Evolutionary conservation across 2,329 filamentous ascomycete genomes (phyloP).

Genomic region (Xylariales sp.): DNA sequence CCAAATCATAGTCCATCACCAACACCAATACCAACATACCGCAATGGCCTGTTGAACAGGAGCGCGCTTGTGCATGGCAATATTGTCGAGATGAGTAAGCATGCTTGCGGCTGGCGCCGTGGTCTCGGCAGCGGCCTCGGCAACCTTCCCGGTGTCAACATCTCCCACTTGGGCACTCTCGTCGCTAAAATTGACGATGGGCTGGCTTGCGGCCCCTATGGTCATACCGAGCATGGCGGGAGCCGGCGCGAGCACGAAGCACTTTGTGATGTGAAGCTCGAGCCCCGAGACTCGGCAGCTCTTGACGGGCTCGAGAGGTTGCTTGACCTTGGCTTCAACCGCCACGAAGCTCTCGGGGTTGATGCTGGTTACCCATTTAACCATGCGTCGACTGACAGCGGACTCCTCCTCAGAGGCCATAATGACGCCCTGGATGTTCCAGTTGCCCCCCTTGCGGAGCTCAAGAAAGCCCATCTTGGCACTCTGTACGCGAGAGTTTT

Average conservation of each 20-base stretch:
- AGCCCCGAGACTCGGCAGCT: conserved; percentile 74
- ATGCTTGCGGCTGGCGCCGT: conserved; percentile 69
- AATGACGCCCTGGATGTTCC: conserved; percentile 79
- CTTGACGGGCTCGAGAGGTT: conserved; percentile 82
- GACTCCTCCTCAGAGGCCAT: conserved; percentile 61
- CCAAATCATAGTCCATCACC: conserved; percentile 5
- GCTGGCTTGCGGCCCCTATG: conserved; percentile 49
- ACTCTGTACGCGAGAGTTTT: conserved; percentile 82
- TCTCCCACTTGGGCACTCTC: conserved; percentile 39
- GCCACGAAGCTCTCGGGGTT: conserved; percentile 77
- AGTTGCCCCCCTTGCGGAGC: conserved; percentile 68
- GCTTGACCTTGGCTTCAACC: conserved; percentile 76
- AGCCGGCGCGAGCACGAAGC: conserved; percentile 68
- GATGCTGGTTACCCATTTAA: conserved; percentile 78
- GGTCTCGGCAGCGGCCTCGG: conserved; percentile 30
- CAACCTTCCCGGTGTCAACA: conserved; percentile 34
- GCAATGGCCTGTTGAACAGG: conserved; percentile 61
- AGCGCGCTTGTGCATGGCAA: conserved; percentile 85
- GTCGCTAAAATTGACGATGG: conserved; percentile 55
- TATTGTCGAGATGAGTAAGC: conserved; percentile 83
- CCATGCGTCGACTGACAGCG: conserved; percentile 76
- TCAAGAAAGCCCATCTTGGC: no score
- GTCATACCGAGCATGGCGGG: conserved; percentile 54
- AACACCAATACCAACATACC: conserved; percentile 48
- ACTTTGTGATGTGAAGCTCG: conserved; percentile 85